Base-by-base conservation (phyloP, 257 asterid species). In the Solanum arcanum region DNA sequence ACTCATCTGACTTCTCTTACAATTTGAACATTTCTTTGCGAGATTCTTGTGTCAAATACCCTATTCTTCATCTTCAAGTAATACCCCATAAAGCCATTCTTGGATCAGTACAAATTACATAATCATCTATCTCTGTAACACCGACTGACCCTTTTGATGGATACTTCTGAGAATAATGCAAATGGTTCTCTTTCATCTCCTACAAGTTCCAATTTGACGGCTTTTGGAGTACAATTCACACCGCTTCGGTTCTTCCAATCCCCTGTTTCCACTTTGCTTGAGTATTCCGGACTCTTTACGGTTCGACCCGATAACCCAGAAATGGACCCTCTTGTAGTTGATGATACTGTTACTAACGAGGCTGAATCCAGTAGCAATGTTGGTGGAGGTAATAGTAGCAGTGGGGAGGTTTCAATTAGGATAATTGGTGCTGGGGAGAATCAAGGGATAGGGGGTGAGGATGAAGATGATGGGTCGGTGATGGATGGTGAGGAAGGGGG, bases 351-450 rank as follows among this genome's bases (percentile, higher is more conserved):
- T 33, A 33, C 2, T 12, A 72, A 10, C 46, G 44, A 35, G 9
- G 5, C 77, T 31, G 77, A 70, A 31, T 7, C 93, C 41, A 87
- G 83, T 13, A 84, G 21, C 84, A 41, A 66, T 56, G 89, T 81
- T 83, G 44, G 83, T 75, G 86, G 81, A 9, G 87, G 49, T 86
- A 59, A 44, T 84, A 87, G 86, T 86, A 85, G 83, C 82, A 90
- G 89, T 73, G 97, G 94, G 86, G 99, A 95, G 93, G 98, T 95
- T 83, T 89, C 96, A 86, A 96, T 95, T 89, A 90, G 96, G 92
- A 96, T 96, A 83, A 88, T 91, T 29, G 95, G 87, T 16, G 90
- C 77, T 31, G 77, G 25, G 77, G 77, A 33, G 44, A 37, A 88
- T 56, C 89, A 86, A 89, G 93, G 91, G 86, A 91, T 78, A 70